phyloP scores from a whole-genome alignment of 2,329 filamentous ascomycete species.

The Monosporascus sp. region DNA sequence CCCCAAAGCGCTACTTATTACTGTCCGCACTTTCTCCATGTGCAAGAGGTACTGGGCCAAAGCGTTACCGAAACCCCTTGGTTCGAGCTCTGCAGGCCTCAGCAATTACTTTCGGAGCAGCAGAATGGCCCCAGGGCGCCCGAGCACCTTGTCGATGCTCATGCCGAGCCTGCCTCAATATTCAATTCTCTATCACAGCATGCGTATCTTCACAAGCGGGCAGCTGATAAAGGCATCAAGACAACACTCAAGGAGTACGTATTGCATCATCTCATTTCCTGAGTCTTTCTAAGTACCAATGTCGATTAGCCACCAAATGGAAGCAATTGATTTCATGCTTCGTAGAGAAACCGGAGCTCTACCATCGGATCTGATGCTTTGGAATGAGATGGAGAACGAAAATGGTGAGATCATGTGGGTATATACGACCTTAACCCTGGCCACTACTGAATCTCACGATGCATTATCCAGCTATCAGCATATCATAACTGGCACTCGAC shows the following conservation, averaged over 20 bases:
- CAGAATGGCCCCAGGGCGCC: background rate
- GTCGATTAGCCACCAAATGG: constrained; percentile 3
- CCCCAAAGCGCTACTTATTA: constrained; percentile 2
- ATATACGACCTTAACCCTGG: background rate
- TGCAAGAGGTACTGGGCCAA: background rate
- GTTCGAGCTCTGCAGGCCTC: background rate
- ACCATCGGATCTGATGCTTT: constrained; percentile 4
- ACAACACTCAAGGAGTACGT: background rate
- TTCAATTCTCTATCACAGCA: background rate
- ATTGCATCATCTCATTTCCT: too few relatives aligned
- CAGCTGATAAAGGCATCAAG: background rate
- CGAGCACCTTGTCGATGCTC: background rate
- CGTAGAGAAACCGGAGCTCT: constrained; percentile 2
- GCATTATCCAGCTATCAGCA: constrained; percentile 5
- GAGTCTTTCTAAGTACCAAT: too few relatives aligned
- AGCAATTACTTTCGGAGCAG: background rate
- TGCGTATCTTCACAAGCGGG: background rate
- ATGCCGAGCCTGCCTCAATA: background rate
- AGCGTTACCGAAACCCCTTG: background rate
- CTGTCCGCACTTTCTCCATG: constrained; percentile 5
- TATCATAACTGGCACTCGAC: constrained; percentile 4
- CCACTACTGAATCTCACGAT: background rate
- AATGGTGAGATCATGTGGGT: constrained; percentile 3
- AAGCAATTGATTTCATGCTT: constrained; percentile 9
- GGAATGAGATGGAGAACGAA: constrained; percentile 4